Conservation (phyloP, 352 stramenopile species). For the Globisporangium rhizosaccharum region DNA sequence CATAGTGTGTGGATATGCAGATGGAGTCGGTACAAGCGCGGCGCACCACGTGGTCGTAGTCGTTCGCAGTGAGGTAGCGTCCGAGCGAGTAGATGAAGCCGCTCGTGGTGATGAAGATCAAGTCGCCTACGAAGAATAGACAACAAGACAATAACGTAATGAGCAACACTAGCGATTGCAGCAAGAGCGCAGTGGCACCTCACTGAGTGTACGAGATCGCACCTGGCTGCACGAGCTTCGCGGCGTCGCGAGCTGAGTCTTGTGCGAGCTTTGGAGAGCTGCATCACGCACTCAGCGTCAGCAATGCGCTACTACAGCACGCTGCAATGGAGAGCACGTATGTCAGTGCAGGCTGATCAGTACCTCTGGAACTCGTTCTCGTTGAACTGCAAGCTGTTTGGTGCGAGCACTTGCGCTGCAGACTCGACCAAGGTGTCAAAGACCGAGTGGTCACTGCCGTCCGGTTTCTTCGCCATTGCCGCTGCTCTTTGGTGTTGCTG, state of each 20-base stretch:
- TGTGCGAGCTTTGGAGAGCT: conserved; percentile 60
- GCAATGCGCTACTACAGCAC: neutral
- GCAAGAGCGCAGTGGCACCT: neutral
- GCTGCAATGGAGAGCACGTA: neutral
- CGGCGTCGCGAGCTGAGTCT: conserved; percentile 46
- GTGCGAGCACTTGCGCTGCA: conserved; percentile 47
- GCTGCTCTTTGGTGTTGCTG: neutral
- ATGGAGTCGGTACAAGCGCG: neutral
- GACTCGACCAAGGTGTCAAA: conserved; percentile 33
- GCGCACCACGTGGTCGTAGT: conserved; percentile 69
- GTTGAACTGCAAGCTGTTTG: conserved; percentile 73
- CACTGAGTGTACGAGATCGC: neutral
- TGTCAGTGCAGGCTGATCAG: neutral
- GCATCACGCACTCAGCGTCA: neutral
- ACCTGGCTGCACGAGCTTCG: conserved; percentile 63
- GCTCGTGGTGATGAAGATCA: conserved; percentile 79
- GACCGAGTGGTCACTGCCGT: conserved; percentile 7
- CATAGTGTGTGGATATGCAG: neutral
- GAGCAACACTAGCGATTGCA: neutral
- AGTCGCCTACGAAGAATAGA: conserved; percentile 35
- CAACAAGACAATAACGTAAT: neutral
- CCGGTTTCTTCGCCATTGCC: conserved; percentile 1
- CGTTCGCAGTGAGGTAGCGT: conserved; percentile 53
- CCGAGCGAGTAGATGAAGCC: conserved; percentile 64
- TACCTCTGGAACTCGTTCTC: conserved; percentile 70